Evolutionary conservation across 1,139 yeast species (phyloP), one percentile per base, ranked within the genome.

Genomic region (Geotrichum aggregatum): DNA sequence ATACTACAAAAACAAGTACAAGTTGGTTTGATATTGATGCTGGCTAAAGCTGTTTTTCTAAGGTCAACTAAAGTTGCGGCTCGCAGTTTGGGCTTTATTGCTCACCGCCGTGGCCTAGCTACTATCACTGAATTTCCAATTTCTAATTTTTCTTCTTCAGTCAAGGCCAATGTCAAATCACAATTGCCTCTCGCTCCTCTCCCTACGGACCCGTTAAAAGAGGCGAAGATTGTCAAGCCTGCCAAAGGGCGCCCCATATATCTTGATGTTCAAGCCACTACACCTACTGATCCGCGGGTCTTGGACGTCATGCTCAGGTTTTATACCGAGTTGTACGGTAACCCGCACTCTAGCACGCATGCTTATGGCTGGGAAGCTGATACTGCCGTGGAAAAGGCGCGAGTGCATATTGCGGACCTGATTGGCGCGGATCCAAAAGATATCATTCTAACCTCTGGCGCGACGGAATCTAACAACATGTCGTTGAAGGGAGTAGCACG

Each of bases 331-430:
- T 76, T 87, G 54, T 92, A 89, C 66, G 99, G 99, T 54, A 92
- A 92, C 68, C 28, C 28, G 8, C 99, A 92, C 70, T 88, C 97
- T 3, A 83, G 95, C 52, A 94, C 98, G 10, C 98, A 92, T 67
- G 80, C 96, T 13, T 92, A 92, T 67, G 99, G 99, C 34, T 92
- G 99, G 99, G 99, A 92, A 71, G 87, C 98, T 4, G 97, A 91
- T 55, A 80, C 79, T 61, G 96, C 85, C 56, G 95, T 94, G 31
- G 98, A 92, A 66, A 74, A 74, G 52, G 96, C 98, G 2, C 80
- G 99, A 64, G 77, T 74, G 50, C 77, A 89, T 62, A 76, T 92
- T 53, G 98, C 98, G 2, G 75, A 76, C 36, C 79, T 92, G 50
- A 88, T 94, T 61, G 80, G 82, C 38, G 98, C 98, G 22, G 97